Base-by-base conservation (phyloP, 2,329 filamentous ascomycete genomes). In the Aspergillus fumigatus region DNA sequence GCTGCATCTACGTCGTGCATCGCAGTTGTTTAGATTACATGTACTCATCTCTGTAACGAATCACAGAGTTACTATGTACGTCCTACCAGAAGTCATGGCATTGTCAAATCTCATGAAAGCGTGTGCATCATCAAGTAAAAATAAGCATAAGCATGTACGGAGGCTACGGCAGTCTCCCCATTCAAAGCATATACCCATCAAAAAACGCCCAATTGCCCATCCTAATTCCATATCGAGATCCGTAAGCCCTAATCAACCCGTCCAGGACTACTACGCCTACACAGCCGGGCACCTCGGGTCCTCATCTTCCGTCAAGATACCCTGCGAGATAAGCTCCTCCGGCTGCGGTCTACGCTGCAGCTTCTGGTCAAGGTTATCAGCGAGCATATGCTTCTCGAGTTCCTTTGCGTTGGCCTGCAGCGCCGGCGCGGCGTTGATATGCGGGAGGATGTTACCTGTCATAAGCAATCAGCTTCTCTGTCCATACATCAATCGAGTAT, bases 361-460 rank as follows among this genome's bases (percentile, higher is more conserved):
- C 73, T 92, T 92, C 69, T 95, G 91, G 74, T 96, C 94, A 60
- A 97, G 81, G 54, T 83, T 88, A 73, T 96, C 90, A 58, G 86
- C 88, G 14, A 88, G 84, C 92, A 97, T 96, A 73, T 91, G 88
- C 72, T 87, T 91, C 74, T 92, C 85, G 45, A 97, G 85, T 78
- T 96, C 90, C 69, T 84, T 88, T 74, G 94, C 91, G 60, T 91
- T 85, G 55, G 88, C 90, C 70, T 88, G 86, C 53, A 97, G 79
- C 2, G 88, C 83, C 0, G 92, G 92, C 0, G 92, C 91, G 19
- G 88, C 90, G 52, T 75, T 88, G 32, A 88, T 88, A 55, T 86
- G 85, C 26, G 90, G 89, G 26, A 97, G 86, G 72, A 97, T 96
- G 75, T 96, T 96, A 65, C 87, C 89, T 93, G 65, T 54, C 21